phyloP scores from a whole-genome alignment of 2,329 filamentous ascomycete species.

The Gyromitra esculenta region DNA sequence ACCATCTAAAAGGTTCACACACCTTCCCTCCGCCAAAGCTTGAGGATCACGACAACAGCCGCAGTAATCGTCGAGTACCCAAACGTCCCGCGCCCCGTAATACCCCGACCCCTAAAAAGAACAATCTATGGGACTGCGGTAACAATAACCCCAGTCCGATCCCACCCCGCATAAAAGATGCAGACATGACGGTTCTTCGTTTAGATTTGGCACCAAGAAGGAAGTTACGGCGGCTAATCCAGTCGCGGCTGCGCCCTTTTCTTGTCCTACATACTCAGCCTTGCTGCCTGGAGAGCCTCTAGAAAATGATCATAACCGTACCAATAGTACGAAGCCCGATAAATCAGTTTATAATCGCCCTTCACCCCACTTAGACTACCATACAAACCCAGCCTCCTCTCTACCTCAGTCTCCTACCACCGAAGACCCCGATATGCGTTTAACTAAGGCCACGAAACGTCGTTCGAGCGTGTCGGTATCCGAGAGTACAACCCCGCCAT shows the following conservation, averaged over 20 bases:
- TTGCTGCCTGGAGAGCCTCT: not conserved
- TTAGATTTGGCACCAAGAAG: not conserved
- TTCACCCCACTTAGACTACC: not conserved
- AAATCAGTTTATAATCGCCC: not conserved
- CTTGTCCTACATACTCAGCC: not conserved
- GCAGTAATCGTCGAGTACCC: not conserved
- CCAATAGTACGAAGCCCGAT: not conserved
- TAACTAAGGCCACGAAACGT: not conserved
- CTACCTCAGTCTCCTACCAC: not conserved
- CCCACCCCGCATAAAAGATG: not conserved
- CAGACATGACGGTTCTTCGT: not conserved
- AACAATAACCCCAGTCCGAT: not conserved
- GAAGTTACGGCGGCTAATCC: not conserved
- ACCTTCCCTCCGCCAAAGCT: not conserved
- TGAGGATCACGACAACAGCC: not conserved
- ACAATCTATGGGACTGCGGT: not conserved
- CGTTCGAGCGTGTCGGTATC: not conserved
- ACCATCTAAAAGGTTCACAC: not conserved
- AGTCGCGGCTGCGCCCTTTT: not conserved
- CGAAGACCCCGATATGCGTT: not conserved
- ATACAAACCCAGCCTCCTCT: not conserved
- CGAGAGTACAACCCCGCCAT: not conserved
- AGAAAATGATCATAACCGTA: not conserved
- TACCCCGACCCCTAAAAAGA: not conserved
- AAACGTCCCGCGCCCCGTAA: not conserved